Conservation (phyloP, 306 rosid genomes). For the Vachellia pachyceras region DNA sequence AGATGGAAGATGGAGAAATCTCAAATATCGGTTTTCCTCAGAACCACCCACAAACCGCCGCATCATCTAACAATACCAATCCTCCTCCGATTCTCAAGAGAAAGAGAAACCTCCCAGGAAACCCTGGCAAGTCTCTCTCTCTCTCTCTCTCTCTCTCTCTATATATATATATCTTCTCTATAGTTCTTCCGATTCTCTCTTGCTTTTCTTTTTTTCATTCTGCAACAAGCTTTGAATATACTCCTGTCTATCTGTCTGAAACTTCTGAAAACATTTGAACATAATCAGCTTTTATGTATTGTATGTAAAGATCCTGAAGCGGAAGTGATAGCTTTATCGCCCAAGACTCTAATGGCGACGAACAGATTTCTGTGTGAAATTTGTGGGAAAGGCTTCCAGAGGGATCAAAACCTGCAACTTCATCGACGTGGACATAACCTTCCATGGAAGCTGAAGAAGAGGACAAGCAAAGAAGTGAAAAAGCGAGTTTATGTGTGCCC, state of each 20-base stretch:
- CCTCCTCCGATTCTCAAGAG: slow-evolving; percentile 61
- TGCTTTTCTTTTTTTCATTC: neutral
- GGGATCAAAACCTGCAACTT: slow-evolving; percentile 91
- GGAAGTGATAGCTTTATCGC: slow-evolving; percentile 85
- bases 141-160: too few relatives aligned
- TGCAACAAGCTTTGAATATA: neutral
- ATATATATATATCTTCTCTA: neutral
- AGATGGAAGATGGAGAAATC: slow-evolving; percentile 60
- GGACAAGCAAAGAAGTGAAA: slow-evolving; percentile 67
- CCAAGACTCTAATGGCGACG: slow-evolving; percentile 85
- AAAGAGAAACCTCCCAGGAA: slow-evolving; percentile 92
- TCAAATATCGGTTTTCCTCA: slow-evolving; percentile 52
- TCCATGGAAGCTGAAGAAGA: slow-evolving; percentile 92
- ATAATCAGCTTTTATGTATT: neutral
- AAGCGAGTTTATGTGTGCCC: slow-evolving; percentile 91
- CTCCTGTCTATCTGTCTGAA: neutral
- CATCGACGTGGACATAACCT: slow-evolving; percentile 88
- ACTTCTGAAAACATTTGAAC: neutral
- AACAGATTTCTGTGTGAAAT: slow-evolving; percentile 87
- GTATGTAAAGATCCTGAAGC: slow-evolving; percentile 80
- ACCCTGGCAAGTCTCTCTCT: slow-evolving; percentile 86
- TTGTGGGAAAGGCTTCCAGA: slow-evolving; percentile 86
- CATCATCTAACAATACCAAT: slow-evolving; percentile 38
- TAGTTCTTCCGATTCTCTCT: neutral
- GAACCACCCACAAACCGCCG: slow-evolving; percentile 38